Percentiles rank a stretch among this genome's conserved stretches.
phyloP scores from a whole-genome alignment of 345 rosid genomes.

The Bruguiera gymnorhiza region DNA sequence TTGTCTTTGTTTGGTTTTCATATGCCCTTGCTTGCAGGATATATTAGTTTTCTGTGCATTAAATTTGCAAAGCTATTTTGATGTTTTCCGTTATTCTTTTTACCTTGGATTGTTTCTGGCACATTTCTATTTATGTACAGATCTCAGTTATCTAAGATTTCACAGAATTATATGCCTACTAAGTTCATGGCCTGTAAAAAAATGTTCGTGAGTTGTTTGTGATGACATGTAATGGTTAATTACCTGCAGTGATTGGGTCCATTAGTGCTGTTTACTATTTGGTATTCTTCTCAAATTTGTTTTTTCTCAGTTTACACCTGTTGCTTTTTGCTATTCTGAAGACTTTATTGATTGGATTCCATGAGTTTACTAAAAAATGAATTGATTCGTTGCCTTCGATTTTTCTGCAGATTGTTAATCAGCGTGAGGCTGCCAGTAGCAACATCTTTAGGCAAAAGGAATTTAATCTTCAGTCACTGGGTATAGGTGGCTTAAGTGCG shows the following conservation, averaged over 20 bases:
- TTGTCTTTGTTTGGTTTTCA: background rate
- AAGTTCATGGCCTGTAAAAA: background rate
- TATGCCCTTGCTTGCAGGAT: background rate
- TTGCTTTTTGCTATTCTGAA: too few species aligned
- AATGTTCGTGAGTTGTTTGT: background rate
- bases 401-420: constrained; percentile 76
- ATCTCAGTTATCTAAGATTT: background rate
- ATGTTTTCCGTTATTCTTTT: background rate
- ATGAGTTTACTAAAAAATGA: background rate
- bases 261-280: background rate
- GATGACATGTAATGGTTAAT: background rate
- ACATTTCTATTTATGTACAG: background rate
- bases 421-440: constrained; percentile 97
- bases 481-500: constrained; percentile 98
- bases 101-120: background rate
- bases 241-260: background rate
- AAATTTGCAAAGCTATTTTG: background rate
- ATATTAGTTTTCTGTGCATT: background rate
- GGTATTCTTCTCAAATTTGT: background rate
- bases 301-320: background rate
- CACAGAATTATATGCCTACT: background rate
- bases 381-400: constrained; percentile 16
- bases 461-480: constrained; percentile 87
- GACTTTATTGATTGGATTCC: too few species aligned
- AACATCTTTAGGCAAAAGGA: constrained; percentile 91